Conservation (phyloP, 2,329 filamentous ascomycete species). For the Botrytis fabae region DNA sequence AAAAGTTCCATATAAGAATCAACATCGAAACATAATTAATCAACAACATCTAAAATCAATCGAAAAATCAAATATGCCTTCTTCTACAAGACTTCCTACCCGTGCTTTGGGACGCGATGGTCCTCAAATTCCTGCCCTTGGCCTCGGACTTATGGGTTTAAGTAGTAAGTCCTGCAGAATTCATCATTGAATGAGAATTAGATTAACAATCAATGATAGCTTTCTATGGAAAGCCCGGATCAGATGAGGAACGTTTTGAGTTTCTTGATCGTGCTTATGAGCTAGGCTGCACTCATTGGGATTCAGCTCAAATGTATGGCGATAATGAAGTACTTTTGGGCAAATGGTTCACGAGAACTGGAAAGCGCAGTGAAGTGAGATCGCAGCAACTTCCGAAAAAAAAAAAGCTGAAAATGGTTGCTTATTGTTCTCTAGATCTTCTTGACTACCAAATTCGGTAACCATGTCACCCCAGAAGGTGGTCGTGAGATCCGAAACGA, state of each 20-base stretch:
- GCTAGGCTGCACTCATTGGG: constrained; percentile 42
- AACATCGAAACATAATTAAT: neutral
- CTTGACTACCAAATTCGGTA: constrained; percentile 44
- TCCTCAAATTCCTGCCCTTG: constrained; percentile 26
- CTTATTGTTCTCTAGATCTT: constrained; percentile 42
- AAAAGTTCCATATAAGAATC: neutral
- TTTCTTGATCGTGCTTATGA: constrained; percentile 44
- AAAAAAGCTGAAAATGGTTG: constrained; percentile 44
- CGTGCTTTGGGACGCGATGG: constrained; percentile 24
- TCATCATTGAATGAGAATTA: neutral
- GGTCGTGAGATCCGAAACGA: constrained; percentile 19
- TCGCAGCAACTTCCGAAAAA: constrained; percentile 8
- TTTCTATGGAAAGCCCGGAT: constrained; percentile 38
- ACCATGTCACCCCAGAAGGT: constrained; percentile 22
- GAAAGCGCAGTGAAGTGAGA: constrained; percentile 21
- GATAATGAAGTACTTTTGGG: constrained; percentile 50
- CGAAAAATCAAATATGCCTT: constrained; percentile 15
- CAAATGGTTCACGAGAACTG: constrained; percentile 47
- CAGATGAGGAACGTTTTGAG: constrained; percentile 42
- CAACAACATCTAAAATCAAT: neutral
- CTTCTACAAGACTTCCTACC: constrained; percentile 25
- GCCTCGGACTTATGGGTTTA: constrained; percentile 26
- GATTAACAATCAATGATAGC: neutral
- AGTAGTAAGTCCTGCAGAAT: constrained; percentile 13
- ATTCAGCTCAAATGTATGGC: constrained; percentile 37